A percentile compares a stretch with the other conserved stretches of the same genome.
phyloP scores from a whole-genome alignment of 306 rosid species.

The Cicer bijugum region DNA sequence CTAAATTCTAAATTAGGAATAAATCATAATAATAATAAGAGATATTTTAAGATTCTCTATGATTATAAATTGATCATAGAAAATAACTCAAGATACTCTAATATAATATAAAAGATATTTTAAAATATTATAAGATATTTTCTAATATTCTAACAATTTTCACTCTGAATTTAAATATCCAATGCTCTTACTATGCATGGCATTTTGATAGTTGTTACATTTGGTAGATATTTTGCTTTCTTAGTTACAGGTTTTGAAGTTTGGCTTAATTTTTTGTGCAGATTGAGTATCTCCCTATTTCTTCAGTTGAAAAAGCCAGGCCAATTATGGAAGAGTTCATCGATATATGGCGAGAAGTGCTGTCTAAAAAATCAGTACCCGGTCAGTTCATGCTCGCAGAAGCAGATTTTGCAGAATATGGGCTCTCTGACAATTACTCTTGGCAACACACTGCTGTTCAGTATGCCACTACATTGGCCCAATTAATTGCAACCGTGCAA shows the following conservation, averaged over 20 bases:
- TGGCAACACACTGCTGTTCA: conserved; percentile 89
- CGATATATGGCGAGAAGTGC: conserved; percentile 69
- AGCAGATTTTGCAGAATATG: conserved; percentile 74
- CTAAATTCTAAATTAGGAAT: no score
- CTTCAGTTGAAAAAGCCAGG: conserved; percentile 76
- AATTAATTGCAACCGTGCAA: conserved; percentile 74
- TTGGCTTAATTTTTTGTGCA: conserved; percentile 43
- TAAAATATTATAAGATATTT: no score
- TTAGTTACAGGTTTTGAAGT: conserved; percentile 35
- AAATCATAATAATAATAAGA: no score
- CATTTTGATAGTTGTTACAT: not conserved
- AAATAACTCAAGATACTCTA: no score
- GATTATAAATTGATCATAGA: no score
- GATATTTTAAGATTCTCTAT: no score
- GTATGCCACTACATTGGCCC: conserved; percentile 78
- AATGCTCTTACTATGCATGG: conserved; percentile 3
- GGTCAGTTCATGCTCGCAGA: conserved; percentile 86
- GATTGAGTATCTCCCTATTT: conserved; percentile 87
- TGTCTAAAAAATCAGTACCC: conserved; percentile 78
- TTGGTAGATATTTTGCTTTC: not conserved
- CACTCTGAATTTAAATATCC: not conserved
- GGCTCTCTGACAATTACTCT: conserved; percentile 71
- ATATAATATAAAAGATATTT: no score
- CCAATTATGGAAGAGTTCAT: conserved; percentile 82
- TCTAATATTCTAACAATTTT: no score